A percentile compares a stretch with the other conserved stretches of the same genome.
Evolutionary conservation across 2,329 filamentous ascomycete genomes (phyloP).

Genomic region (Geosmithia flava): DNA sequence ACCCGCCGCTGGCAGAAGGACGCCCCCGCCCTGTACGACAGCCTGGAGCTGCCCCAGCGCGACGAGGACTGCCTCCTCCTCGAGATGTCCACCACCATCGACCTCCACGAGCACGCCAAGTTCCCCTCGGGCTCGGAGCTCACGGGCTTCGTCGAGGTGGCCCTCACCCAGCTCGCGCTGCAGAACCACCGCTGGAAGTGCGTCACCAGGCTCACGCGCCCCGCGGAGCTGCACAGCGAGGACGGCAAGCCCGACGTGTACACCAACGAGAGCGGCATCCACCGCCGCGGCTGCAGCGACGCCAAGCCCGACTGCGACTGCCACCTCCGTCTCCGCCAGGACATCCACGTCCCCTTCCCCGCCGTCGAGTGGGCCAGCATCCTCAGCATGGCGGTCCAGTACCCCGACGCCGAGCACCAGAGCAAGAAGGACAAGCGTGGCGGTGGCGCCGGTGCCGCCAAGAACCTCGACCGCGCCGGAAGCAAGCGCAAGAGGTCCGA

Average conservation of each 20-base stretch:
- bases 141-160: constrained; percentile 46
- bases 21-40: constrained; percentile 42
- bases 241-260: constrained; percentile 30
- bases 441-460: constrained; percentile 16
- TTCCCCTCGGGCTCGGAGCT: constrained; percentile 49
- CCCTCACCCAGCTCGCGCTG: constrained; percentile 38
- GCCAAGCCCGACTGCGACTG: constrained; percentile 34
- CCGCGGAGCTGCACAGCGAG: constrained; percentile 38
- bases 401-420: constrained; percentile 29
- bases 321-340: constrained; percentile 29
- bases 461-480: constrained; percentile 20
- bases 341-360: constrained; percentile 44
- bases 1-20: constrained; percentile 43
- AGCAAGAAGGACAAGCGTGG: constrained; percentile 23
- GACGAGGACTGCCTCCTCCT: constrained; percentile 43
- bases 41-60: constrained; percentile 33
- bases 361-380: constrained; percentile 46
- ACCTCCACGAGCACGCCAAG: constrained; percentile 42
- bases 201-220: constrained; percentile 44
- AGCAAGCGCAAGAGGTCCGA: constrained; percentile 27
- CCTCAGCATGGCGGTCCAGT: constrained; percentile 42
- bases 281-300: constrained; percentile 38
- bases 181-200: constrained; percentile 49
- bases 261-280: constrained; percentile 37
- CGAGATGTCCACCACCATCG: constrained; percentile 49